A percentile compares a stretch with the other conserved stretches of the same genome.
These are phyloP conservation scores for Solanum etuberosum DNA, from an alignment of 257 asterid species.

Conservation along the genomic window DNA sequence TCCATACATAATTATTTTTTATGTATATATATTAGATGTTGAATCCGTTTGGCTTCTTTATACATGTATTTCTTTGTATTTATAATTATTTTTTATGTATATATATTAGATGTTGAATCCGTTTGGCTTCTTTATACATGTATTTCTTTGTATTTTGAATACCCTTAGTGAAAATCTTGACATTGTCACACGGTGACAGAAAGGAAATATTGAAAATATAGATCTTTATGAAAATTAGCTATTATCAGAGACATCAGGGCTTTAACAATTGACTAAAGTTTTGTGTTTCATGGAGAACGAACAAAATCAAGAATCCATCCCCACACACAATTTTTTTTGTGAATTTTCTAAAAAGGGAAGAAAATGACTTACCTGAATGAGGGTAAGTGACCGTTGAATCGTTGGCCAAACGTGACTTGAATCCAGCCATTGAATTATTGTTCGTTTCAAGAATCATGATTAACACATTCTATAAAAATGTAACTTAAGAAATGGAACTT, in stretches of 20 bases:
- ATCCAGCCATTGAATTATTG: background rate
- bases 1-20: background rate
- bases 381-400: conserved; percentile 8
- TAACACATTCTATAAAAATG: conserved; percentile 26
- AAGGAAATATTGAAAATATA: background rate
- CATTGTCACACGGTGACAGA: background rate
- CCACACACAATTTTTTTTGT: background rate
- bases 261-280: background rate
- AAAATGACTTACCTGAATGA: conserved; percentile 17
- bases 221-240: background rate
- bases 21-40: background rate
- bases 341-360: background rate
- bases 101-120: background rate
- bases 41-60: background rate
- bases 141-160: background rate
- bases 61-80: background rate
- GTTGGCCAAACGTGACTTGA: conserved; percentile 7
- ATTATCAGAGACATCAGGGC: background rate
- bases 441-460: conserved; percentile 1
- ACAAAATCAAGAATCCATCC: background rate
- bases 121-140: background rate
- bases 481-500: background rate
- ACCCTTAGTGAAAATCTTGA: background rate
- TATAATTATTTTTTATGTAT: background rate
- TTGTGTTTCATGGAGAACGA: background rate